phyloP scores from a whole-genome alignment of 208 protist species.

The Leptomonas seymouri region DNA sequence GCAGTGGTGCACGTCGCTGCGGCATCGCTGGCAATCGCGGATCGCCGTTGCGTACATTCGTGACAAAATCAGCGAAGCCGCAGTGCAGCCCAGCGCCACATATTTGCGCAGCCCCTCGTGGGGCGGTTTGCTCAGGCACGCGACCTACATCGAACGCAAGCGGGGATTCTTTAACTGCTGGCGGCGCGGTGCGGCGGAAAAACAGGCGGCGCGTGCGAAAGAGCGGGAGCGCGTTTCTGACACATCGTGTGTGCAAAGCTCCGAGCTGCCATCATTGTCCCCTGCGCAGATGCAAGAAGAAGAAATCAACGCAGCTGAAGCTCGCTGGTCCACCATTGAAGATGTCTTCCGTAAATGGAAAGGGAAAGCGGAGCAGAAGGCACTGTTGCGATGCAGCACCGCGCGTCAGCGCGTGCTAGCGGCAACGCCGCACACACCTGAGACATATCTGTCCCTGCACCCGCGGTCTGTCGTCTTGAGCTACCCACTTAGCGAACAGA shows the following conservation, averaged over 20 bases:
- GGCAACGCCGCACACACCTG: conserved; percentile 3
- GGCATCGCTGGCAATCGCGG: conserved; percentile 34
- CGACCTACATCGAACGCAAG: conserved; percentile 54
- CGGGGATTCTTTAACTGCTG: conserved; percentile 49
- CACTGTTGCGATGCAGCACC: conserved; percentile 14
- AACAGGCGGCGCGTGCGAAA: neutral
- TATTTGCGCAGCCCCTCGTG: conserved; percentile 22
- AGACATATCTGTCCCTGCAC: conserved; percentile 6
- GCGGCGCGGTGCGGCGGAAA: conserved; percentile 24
- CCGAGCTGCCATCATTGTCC: neutral
- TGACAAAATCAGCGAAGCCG: conserved; percentile 22
- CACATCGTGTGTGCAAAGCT: conserved; percentile 11
- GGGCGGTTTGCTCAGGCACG: conserved; percentile 26
- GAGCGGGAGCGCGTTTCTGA: conserved; percentile 10
- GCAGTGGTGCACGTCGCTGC: conserved; percentile 33
- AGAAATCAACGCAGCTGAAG: neutral
- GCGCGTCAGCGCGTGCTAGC: conserved; percentile 27
- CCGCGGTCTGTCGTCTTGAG: neutral
- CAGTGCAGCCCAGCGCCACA: neutral
- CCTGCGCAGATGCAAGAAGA: neutral
- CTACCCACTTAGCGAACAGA: neutral
- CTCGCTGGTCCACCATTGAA: neutral
- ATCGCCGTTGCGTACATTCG: conserved; percentile 24
- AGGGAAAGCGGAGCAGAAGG: conserved; percentile 27
- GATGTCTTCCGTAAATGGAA: conserved; percentile 33